Evolutionary conservation across 768 basidiomycete species (phyloP).

Genomic region (Nidularia pulvinata): DNA sequence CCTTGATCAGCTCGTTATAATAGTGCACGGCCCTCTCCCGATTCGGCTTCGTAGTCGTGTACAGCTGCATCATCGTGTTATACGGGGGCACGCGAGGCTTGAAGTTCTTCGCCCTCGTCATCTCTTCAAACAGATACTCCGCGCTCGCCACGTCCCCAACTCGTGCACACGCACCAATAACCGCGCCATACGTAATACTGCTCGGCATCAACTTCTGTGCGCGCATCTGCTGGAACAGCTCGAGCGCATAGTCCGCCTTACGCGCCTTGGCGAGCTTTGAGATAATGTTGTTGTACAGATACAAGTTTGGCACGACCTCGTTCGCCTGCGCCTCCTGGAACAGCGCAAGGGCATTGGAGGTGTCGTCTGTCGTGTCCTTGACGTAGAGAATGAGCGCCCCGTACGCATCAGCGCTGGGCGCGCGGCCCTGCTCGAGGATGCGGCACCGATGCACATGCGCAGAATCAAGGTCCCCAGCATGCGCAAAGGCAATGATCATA

Average conservation of each 20-base stretch:
- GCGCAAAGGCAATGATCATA: conserved; percentile 88
- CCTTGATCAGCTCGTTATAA: conserved; percentile 62
- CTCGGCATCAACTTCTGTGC: conserved; percentile 56
- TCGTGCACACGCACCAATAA: conserved; percentile 92
- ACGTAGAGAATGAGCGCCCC: conserved; percentile 85
- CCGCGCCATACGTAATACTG: conserved; percentile 92
- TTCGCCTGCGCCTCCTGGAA: conserved; percentile 76
- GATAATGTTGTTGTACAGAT: conserved; percentile 97
- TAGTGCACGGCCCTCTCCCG: conserved; percentile 76
- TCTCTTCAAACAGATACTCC: conserved; percentile 83
- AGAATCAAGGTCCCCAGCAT: conserved; percentile 74
- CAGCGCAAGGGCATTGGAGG: conserved; percentile 80
- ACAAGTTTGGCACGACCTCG: conserved; percentile 78
- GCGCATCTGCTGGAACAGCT: conserved; percentile 91
- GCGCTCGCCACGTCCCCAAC: conserved; percentile 88
- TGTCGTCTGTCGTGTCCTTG: conserved; percentile 96
- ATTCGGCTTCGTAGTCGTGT: conserved; percentile 88
- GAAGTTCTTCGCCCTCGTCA: conserved; percentile 73
- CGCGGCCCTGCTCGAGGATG: conserved; percentile 74
- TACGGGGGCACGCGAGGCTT: conserved; percentile 91
- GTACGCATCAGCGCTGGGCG: conserved; percentile 89
- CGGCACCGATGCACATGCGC: conserved; percentile 82
- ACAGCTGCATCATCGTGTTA: conserved; percentile 99
- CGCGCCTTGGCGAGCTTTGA: conserved; percentile 94
- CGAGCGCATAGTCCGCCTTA: conserved; percentile 87